Percentiles rank a stretch among this genome's conserved stretches.
phyloP scores from a whole-genome alignment of 768 basidiomycete species.

The Hortiboletus campestris region DNA sequence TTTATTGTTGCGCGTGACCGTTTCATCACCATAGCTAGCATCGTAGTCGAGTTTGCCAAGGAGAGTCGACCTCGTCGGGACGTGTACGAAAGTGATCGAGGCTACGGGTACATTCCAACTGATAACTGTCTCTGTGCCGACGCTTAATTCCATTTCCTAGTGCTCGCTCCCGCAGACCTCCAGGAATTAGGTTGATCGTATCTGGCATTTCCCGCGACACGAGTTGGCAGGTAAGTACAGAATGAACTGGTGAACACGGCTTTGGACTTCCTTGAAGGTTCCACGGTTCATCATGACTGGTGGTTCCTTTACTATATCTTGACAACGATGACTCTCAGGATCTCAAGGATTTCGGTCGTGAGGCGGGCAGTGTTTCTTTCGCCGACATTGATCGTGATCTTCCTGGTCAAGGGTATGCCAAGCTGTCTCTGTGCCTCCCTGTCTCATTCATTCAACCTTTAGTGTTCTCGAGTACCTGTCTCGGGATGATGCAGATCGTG shows the following conservation, averaged over 20 bases:
- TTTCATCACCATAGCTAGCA: constrained; percentile 44
- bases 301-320: constrained; percentile 12
- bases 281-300: constrained; percentile 17
- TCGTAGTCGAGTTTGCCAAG: constrained; percentile 95
- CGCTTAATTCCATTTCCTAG: constrained; percentile 35
- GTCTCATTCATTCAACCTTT: constrained; percentile 2
- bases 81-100: constrained; percentile 56
- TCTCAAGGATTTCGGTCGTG: constrained; percentile 95
- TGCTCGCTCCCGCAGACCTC: constrained; percentile 70
- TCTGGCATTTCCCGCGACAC: constrained; percentile 90
- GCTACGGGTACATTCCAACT: constrained; percentile 48
- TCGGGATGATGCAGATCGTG: constrained; percentile 88
- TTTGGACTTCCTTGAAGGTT: constrained; percentile 17
- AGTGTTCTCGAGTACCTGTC: constrained; percentile 91
- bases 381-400: constrained; percentile 91
- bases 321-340: constrained; percentile 61
- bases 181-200: constrained; percentile 81
- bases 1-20: background rate
- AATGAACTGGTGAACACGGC: background rate
- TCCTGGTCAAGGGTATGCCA: constrained; percentile 80
- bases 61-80: constrained; percentile 87
- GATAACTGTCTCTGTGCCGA: constrained; percentile 4
- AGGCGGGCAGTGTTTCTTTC: constrained; percentile 89
- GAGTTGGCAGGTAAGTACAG: constrained; percentile 92
- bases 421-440: background rate